Percentiles rank a stretch among this genome's conserved stretches.
phyloP scores from a whole-genome alignment of 1,284 basidiomycete species.

The Ustilago curta region DNA sequence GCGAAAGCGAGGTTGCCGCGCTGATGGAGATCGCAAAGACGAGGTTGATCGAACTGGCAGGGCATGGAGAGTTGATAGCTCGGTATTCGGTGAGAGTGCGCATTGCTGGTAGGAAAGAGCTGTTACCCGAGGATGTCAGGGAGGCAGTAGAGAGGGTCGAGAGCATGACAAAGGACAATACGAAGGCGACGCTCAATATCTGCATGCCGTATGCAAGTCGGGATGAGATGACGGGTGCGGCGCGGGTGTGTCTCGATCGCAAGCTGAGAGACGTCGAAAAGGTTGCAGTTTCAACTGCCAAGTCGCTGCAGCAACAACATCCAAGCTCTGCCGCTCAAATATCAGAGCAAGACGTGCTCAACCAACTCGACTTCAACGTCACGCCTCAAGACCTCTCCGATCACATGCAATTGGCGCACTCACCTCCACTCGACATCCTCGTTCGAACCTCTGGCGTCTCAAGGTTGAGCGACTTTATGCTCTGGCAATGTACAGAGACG shows the following conservation, averaged over 20 bases:
- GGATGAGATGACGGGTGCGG: constrained; percentile 80
- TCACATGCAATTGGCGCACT: constrained; percentile 73
- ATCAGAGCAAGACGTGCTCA: constrained; percentile 2
- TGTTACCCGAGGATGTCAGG: constrained; percentile 83
- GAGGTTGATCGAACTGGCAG: constrained; percentile 83
- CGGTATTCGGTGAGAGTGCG: constrained; percentile 84
- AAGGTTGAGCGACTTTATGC: constrained; percentile 88
- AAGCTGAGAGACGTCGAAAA: constrained; percentile 42
- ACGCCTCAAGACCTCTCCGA: constrained; percentile 24
- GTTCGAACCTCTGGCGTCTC: constrained; percentile 92
- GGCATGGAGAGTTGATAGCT: constrained; percentile 74
- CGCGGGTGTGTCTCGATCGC: constrained; percentile 26
- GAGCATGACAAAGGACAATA: constrained; percentile 80
- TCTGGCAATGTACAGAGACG: constrained; percentile 87
- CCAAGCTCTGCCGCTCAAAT: not conserved
- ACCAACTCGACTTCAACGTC: constrained; percentile 18
- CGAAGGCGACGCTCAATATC: constrained; percentile 89
- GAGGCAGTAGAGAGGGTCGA: constrained; percentile 81
- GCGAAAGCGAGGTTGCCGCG: constrained; percentile 84
- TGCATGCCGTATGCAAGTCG: constrained; percentile 93
- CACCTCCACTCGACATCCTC: constrained; percentile 88
- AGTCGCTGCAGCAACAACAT: constrained; percentile 2
- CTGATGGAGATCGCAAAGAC: constrained; percentile 86
- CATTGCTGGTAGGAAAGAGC: constrained; percentile 80
- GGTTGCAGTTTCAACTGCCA: constrained; percentile 14